These are phyloP conservation scores for Ochromonas danica DNA, from an alignment of 108 stramenopile genomes.

Conservation along the genomic window DNA sequence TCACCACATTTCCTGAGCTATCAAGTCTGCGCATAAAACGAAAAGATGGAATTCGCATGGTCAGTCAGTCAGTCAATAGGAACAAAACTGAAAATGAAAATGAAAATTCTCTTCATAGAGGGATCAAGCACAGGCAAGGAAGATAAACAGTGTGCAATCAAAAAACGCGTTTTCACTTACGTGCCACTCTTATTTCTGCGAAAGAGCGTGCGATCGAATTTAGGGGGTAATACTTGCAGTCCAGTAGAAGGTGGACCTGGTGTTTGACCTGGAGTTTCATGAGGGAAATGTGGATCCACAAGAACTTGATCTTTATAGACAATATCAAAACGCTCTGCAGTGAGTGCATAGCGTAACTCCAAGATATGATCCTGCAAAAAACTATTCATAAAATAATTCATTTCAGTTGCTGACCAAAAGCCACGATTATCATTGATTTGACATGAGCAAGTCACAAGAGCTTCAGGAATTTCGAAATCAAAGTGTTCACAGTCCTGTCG, in stretches of 20 bases:
- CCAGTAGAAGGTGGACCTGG: neutral
- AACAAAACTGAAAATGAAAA: neutral
- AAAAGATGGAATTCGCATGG: neutral
- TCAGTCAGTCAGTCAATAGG: neutral
- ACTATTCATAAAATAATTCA: neutral
- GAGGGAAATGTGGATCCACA: no score
- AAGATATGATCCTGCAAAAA: conserved; percentile 11
- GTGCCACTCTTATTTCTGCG: neutral
- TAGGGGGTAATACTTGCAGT: neutral
- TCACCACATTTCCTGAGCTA: no score
- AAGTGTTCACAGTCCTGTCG: neutral
- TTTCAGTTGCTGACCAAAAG: neutral
- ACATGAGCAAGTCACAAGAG: conserved; percentile 7
- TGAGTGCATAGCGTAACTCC: neutral
- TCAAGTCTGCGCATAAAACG: neutral
- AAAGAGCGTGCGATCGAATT: neutral
- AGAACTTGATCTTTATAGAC: neutral
- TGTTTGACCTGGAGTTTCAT: neutral
- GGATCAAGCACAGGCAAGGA: neutral
- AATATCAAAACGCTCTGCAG: neutral
- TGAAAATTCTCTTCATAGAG: neutral
- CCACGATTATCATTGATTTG: neutral
- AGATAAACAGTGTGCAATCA: no score
- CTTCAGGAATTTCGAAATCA: neutral
- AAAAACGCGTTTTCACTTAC: no score